Evolutionary conservation across 495 filamentous ascomycete species (phyloP).

Genomic region (Penicillium turbatum): DNA sequence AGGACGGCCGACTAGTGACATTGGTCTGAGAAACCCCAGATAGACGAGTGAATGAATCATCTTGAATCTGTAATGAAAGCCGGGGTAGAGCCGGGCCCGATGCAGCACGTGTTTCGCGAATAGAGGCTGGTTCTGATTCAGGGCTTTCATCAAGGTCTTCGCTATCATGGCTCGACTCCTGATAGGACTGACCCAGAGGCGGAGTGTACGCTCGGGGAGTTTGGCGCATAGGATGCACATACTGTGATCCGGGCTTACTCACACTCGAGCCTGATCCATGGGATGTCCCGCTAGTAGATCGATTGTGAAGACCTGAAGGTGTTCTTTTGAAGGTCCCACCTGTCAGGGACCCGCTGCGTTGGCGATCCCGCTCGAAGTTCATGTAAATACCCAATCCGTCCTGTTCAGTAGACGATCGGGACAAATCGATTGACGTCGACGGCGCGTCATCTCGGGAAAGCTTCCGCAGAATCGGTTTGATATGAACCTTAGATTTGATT

Average conservation of each 20-base stretch:
- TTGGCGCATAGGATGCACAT: slow-evolving; percentile 58
- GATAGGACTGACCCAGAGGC: slow-evolving; percentile 49
- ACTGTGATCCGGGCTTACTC: slow-evolving; percentile 47
- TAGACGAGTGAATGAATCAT: slow-evolving; percentile 44
- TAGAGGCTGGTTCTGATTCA: slow-evolving; percentile 20
- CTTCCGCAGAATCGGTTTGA: slow-evolving; percentile 57
- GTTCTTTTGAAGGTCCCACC: slow-evolving; percentile 29
- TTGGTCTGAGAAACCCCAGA: slow-evolving; percentile 51
- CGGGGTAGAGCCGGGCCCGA: slow-evolving; percentile 34
- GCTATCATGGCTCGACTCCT: slow-evolving; percentile 45
- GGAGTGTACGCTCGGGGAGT: slow-evolving; percentile 54
- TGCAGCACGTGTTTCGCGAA: slow-evolving; percentile 22
- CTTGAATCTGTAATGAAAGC: slow-evolving; percentile 45
- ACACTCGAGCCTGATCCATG: slow-evolving; percentile 49
- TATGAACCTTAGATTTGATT: slow-evolving; percentile 39
- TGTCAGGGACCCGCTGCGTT: slow-evolving; percentile 29
- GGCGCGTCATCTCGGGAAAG: slow-evolving; percentile 46
- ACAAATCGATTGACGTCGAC: slow-evolving; percentile 48
- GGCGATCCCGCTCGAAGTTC: slow-evolving; percentile 40
- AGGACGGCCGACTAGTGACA: slow-evolving; percentile 48
- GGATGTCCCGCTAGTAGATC: slow-evolving; percentile 54
- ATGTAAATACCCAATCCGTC: slow-evolving; percentile 53
- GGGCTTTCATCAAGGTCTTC: slow-evolving; percentile 39
- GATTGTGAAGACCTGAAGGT: slow-evolving; percentile 41
- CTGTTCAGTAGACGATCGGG: slow-evolving; percentile 52